A percentile compares a stretch with the other conserved stretches of the same genome.
Evolutionary conservation across 2,329 filamentous ascomycete genomes (phyloP).

Genomic region (Clonostachys rosea): DNA sequence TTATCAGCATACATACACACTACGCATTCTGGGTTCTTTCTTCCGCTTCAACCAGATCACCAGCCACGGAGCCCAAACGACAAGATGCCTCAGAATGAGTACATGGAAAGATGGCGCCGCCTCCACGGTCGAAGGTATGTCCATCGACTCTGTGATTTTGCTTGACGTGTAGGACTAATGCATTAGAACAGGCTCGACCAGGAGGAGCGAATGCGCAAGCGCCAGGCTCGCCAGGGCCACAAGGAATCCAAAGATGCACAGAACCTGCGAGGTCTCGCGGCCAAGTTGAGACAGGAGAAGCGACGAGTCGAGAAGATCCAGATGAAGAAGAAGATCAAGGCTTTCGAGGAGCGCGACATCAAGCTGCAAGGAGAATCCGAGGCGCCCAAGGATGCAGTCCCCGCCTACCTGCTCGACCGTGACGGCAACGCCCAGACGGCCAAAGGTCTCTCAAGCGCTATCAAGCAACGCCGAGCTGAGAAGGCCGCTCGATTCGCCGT

Average conservation of each 20-base stretch:
- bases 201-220: conserved; percentile 87
- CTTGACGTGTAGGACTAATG: too few relatives aligned
- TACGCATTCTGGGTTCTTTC: conserved; percentile 5
- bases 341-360: conserved; percentile 93
- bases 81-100: conserved; percentile 7
- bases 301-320: conserved; percentile 97
- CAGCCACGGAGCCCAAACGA: background rate
- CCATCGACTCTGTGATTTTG: too few relatives aligned
- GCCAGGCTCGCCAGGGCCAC: conserved; percentile 82
- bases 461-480: conserved; percentile 93
- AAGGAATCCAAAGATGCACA: conserved; percentile 85
- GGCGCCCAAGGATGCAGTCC: conserved; percentile 68
- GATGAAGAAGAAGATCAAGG: conserved; percentile 91
- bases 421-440: conserved; percentile 44
- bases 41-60: background rate
- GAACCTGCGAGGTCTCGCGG: conserved; percentile 84
- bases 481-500: conserved; percentile 93
- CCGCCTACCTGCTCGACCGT: conserved; percentile 92
- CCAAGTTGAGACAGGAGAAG: conserved; percentile 92
- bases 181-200: conserved; percentile 50
- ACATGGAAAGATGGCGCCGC: conserved; percentile 65
- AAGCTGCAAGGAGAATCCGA: conserved; percentile 82
- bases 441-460: conserved; percentile 74
- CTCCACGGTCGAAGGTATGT: conserved; percentile 37
- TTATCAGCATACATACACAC: background rate